Base-by-base conservation (phyloP, 2,329 filamentous ascomycete species). In the Talaromyces sp. region DNA sequence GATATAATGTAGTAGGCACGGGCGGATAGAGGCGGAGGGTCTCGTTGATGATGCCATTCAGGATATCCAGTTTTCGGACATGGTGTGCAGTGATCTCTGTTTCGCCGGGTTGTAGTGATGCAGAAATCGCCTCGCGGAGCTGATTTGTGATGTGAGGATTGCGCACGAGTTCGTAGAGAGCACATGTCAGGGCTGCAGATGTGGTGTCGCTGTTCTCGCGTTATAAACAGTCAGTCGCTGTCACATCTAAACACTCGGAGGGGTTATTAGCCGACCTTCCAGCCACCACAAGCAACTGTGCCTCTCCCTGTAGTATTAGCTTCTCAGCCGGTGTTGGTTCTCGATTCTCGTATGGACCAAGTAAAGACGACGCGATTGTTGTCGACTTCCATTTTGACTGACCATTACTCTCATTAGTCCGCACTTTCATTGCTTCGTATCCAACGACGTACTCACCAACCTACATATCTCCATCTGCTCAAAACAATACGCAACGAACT, bases 21-120 rank as follows among this genome's bases (percentile, higher is more conserved):
- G 76, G 71, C 3, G 76, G 76, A 61, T 78, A 73, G 15, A 72
- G 65, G 3, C 77, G 69, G 5, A 78, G 63, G 0, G 74, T 68
- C 61, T 79, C 76, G 54, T 75, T 71, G 62, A 78, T 75, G 19
- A 76, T 69, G n/a, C 75, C 75, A 51, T 75, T 70, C 3, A 78
- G 67, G 60, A 77, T 57, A 9, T 55, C 43, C 25, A 59, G 13
- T 17, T 55, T 51, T 13, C 39, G 48, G 37, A 51, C 57, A 31
- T 57, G 13, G 1, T 57, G 25, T 7, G 56, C 39, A 2, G 10
- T 21, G 4, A 59, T 31, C 6, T 57, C 58, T 21, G 25, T 36
- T n/a, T 53, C 50, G 19, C 8, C 6, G 15, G 58, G 17, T 5
- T 28, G 3, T n/a, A 57, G n/a, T 25, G 53, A 58, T 66, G 11